These are phyloP conservation scores for Geotrichum armillariae DNA, from an alignment of 1,139 yeast genomes.

Conservation along the genomic window DNA sequence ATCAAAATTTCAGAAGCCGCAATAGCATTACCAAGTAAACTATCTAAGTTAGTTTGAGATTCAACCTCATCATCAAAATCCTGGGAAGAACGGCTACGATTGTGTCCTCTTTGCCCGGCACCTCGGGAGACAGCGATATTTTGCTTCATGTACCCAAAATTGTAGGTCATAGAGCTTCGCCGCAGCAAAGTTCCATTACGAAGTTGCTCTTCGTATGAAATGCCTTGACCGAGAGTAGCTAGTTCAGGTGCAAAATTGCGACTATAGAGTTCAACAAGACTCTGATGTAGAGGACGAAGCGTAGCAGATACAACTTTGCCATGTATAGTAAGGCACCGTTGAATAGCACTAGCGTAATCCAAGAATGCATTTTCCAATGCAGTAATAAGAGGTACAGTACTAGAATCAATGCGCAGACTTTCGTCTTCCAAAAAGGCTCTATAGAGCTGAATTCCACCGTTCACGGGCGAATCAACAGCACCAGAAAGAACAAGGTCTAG, in stretches of 20 bases:
- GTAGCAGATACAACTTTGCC: slow-evolving; percentile 61
- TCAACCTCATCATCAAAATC: slow-evolving; percentile 20
- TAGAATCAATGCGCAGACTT: slow-evolving; percentile 41
- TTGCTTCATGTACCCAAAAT: slow-evolving; percentile 12
- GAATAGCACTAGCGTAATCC: slow-evolving; percentile 65
- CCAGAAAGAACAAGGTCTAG: slow-evolving; percentile 80
- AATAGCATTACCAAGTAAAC: slow-evolving; percentile 24
- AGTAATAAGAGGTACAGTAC: slow-evolving; percentile 43
- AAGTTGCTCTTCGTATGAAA: slow-evolving; percentile 22
- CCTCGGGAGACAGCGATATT: slow-evolving; percentile 5
- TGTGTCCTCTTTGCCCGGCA: no score
- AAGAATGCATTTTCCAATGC: slow-evolving; percentile 63
- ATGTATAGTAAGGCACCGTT: slow-evolving; percentile 68
- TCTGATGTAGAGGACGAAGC: slow-evolving; percentile 63
- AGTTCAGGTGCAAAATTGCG: slow-evolving; percentile 73
- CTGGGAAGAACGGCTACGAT: slow-evolving; percentile 1
- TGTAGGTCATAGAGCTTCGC: slow-evolving; percentile 16
- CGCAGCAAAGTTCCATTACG: slow-evolving; percentile 21
- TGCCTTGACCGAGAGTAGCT: slow-evolving; percentile 38
- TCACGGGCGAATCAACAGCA: slow-evolving; percentile 89
- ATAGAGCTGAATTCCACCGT: slow-evolving; percentile 89
- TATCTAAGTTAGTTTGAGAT: slow-evolving; percentile 21
- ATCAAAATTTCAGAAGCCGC: slow-evolving; percentile 24
- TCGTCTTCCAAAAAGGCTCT: slow-evolving; percentile 60
- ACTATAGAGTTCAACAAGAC: slow-evolving; percentile 61